Percentiles rank a stretch among this genome's conserved stretches.
These are phyloP conservation scores for Neocucurbitaria cava DNA, from an alignment of 2,329 filamentous ascomycete species.

Conservation along the genomic window DNA sequence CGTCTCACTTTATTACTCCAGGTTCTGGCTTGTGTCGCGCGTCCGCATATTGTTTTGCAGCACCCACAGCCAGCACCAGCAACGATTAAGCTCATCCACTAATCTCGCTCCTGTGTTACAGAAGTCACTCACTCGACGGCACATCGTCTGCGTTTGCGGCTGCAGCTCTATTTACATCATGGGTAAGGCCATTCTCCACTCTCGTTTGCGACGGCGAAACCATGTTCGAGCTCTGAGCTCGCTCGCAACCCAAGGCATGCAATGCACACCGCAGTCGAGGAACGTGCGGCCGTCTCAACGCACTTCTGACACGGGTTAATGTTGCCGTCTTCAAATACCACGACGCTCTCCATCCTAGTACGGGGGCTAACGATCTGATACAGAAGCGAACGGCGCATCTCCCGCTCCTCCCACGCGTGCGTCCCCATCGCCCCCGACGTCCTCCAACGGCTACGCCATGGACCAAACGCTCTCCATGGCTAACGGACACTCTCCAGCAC, in stretches of 20 bases:
- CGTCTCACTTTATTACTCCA: slow-evolving; percentile 44
- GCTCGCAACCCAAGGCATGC: slow-evolving; percentile 15
- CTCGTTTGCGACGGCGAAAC: slow-evolving; percentile 16
- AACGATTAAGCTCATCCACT: slow-evolving; percentile 25
- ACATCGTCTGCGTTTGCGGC: slow-evolving; percentile 37
- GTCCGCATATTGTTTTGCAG: slow-evolving; percentile 39
- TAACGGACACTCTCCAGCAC: slow-evolving; percentile 54
- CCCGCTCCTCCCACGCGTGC: slow-evolving; percentile 54
- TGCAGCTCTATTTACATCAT: slow-evolving; percentile 42
- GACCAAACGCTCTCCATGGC: slow-evolving; percentile 65
- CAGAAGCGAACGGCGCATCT: slow-evolving; percentile 57
- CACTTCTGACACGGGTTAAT: slow-evolving; percentile 19
- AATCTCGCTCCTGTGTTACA: slow-evolving; percentile 29
- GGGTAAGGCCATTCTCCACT: slow-evolving; percentile 43
- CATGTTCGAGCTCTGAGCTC: slow-evolving; percentile 12
- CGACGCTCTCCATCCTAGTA: slow-evolving; percentile 12
- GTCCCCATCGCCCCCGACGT: slow-evolving; percentile 55
- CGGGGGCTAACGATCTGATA: slow-evolving; percentile 34
- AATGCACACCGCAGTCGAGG: slow-evolving; percentile 9
- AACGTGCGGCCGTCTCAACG: slow-evolving; percentile 15
- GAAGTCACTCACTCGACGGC: slow-evolving; percentile 45
- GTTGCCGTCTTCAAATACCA: slow-evolving; percentile 12
- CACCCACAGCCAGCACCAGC: slow-evolving; percentile 25
- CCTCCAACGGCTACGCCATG: slow-evolving; percentile 62
- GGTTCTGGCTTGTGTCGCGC: slow-evolving; percentile 44